phyloP scores from a whole-genome alignment of 2,329 filamentous ascomycete genomes.

The Pyricularia pennisetigena region DNA sequence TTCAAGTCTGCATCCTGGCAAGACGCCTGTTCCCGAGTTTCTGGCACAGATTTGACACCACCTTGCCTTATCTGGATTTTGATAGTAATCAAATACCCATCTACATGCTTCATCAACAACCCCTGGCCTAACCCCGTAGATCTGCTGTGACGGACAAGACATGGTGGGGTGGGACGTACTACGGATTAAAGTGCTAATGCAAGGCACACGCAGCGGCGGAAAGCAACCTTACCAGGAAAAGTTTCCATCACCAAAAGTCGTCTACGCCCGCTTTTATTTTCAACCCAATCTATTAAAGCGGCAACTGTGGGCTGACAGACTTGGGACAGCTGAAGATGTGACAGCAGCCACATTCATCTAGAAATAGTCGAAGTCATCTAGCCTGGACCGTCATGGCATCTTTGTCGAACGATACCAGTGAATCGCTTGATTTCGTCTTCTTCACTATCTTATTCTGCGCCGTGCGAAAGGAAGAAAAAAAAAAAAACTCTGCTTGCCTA shows the following conservation, averaged over 20 bases:
- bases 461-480: not conserved
- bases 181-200: not conserved
- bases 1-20: not conserved
- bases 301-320: not conserved
- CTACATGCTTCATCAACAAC: not conserved
- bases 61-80: not conserved
- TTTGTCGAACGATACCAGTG: not conserved
- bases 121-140: not conserved
- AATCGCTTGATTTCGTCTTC: not conserved
- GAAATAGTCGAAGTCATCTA: not conserved
- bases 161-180: not conserved
- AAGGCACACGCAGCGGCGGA: not conserved
- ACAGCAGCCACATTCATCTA: not conserved
- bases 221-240: not conserved
- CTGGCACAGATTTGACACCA: not conserved
- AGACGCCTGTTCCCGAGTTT: not conserved
- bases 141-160: not conserved
- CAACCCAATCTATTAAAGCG: not conserved
- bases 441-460: not conserved
- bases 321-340: not conserved
- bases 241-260: not conserved
- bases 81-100: not conserved
- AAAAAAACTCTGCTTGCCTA: not conserved
- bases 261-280: not conserved
- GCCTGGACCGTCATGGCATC: not conserved